Evolutionary conservation across 2,329 filamentous ascomycete species (phyloP).

Genomic region (Thelonectria olida): DNA sequence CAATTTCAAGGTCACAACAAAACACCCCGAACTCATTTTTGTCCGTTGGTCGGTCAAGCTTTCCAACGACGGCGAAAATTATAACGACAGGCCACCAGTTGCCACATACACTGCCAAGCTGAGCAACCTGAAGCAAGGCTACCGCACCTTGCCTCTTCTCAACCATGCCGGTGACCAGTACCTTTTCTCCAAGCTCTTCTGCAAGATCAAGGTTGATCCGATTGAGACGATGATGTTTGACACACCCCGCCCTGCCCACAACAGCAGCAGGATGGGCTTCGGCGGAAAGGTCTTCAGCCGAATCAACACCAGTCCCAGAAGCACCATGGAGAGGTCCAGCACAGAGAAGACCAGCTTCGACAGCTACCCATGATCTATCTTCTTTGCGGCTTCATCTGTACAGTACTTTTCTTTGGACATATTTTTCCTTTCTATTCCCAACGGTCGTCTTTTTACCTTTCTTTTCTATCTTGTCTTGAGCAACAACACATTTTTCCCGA

Average conservation of each 20-base stretch:
- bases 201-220: conserved; percentile 77
- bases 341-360: conserved; percentile 59
- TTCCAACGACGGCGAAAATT: conserved; percentile 77
- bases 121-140: conserved; percentile 87
- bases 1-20: conserved; percentile 87
- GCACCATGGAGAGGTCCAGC: conserved; percentile 62
- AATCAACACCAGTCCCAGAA: conserved; percentile 59
- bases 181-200: conserved; percentile 93
- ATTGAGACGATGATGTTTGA: conserved; percentile 67
- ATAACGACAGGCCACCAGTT: conserved; percentile 69
- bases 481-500: not conserved
- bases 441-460: not conserved
- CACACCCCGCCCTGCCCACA: conserved; percentile 50
- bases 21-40: conserved; percentile 92
- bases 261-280: conserved; percentile 64
- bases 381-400: conserved; percentile 14
- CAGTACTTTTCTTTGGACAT: conserved; percentile 37
- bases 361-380: conserved; percentile 41
- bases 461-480: not conserved
- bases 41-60: conserved; percentile 93
- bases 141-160: conserved; percentile 88
- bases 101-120: conserved; percentile 95
- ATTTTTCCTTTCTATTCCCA: conserved; percentile 18
- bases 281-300: conserved; percentile 68
- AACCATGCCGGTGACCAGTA: conserved; percentile 92